phyloP scores from a whole-genome alignment of 495 filamentous ascomycete genomes.

The Letharia lupina region DNA sequence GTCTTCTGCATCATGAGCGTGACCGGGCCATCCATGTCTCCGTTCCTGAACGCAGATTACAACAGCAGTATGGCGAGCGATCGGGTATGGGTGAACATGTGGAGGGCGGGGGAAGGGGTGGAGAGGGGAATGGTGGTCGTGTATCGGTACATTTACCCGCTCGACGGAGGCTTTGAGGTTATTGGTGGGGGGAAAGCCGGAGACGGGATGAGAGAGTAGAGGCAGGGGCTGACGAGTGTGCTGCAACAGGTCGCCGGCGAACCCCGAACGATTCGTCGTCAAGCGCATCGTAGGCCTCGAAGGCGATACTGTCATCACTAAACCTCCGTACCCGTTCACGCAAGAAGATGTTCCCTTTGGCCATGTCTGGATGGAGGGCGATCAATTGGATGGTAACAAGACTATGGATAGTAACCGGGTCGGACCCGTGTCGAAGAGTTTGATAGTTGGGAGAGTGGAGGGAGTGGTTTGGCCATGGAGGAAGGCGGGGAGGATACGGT shows the following conservation, averaged over 20 bases:
- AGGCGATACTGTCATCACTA: constrained; percentile 57
- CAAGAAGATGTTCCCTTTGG: constrained; percentile 55
- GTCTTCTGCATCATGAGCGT: constrained; percentile 56
- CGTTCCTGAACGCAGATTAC: constrained; percentile 60
- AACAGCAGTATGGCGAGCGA: constrained; percentile 38
- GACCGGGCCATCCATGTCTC: constrained; percentile 66
- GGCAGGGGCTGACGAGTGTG: neutral
- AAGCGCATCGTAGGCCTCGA: constrained; percentile 65
- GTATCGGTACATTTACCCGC: constrained; percentile 34
- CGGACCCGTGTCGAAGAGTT: constrained; percentile 53
- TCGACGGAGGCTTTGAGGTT: neutral
- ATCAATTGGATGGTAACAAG: constrained; percentile 40
- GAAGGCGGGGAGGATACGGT: constrained; percentile 41
- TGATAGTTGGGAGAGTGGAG: constrained; percentile 56
- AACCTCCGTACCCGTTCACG: constrained; percentile 49
- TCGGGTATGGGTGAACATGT: constrained; percentile 42
- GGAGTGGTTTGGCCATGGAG: constrained; percentile 54
- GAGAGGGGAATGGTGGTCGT: constrained; percentile 48
- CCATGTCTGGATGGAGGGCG: constrained; percentile 76
- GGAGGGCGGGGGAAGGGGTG: constrained; percentile 31
- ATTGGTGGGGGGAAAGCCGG: neutral
- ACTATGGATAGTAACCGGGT: constrained; percentile 68
- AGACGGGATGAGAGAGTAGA: neutral
- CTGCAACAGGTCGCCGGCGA: constrained; percentile 49
- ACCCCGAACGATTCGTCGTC: constrained; percentile 50